These are phyloP conservation scores for Eimeria acervulina DNA, from an alignment of 169 alveolate genomes.

Conservation along the genomic window DNA sequence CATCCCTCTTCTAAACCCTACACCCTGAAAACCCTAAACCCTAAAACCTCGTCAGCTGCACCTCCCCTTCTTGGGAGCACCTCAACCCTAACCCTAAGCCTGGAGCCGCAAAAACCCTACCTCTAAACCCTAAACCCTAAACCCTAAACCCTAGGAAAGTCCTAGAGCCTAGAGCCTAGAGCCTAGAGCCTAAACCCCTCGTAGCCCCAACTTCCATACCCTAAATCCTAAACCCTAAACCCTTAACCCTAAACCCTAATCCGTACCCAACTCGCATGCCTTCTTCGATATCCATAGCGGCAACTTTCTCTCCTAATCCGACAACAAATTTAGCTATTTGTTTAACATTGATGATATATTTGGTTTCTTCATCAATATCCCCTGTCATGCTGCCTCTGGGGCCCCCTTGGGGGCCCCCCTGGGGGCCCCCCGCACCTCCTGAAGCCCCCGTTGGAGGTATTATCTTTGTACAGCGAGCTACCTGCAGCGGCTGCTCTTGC, in stretches of 20 bases:
- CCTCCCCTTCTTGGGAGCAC: not conserved
- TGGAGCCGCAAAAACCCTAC: not conserved
- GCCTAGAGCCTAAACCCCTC: no score
- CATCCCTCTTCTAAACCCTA: not conserved
- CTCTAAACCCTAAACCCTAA: constrained; percentile 1
- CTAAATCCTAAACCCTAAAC: constrained; percentile 36
- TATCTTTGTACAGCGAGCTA: constrained; percentile 99
- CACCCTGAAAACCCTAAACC: no score
- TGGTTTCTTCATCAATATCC: constrained; percentile 96
- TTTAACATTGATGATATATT: constrained; percentile 91
- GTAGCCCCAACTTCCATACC: not conserved
- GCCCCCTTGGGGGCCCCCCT: no score
- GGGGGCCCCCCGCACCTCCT: constrained; percentile 29
- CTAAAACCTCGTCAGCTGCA: no score
- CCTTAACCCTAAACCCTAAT: constrained; percentile 13
- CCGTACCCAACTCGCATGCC: constrained; percentile 99
- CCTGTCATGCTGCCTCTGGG: constrained; percentile 47
- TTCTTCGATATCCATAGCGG: constrained; percentile 99
- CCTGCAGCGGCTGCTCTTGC: constrained; percentile 98
- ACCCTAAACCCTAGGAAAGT: no score
- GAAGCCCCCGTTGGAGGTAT: constrained; percentile 91
- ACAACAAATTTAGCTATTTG: constrained; percentile 99
- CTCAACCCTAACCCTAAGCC: not conserved
- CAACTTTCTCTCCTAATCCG: constrained; percentile 98
- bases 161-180: no score